Conservation (phyloP, 306 rosid species). For the Prunus mongolica region DNA sequence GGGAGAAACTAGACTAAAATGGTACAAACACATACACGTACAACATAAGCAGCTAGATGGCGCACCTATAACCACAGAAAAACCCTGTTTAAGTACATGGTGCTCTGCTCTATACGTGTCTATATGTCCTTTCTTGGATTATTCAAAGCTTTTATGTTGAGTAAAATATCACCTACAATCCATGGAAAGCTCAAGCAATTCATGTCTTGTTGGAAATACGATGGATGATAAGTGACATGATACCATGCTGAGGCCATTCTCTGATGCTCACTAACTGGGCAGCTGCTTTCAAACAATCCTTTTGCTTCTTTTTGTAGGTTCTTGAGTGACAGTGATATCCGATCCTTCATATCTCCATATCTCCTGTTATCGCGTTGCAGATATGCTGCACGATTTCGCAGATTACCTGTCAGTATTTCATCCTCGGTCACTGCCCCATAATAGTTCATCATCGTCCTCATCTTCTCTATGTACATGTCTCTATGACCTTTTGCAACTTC, state of each 20-base stretch:
- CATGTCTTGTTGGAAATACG: conserved; percentile 28
- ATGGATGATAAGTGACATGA: conserved; percentile 68
- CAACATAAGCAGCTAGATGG: neutral
- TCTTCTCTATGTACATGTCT: conserved; percentile 58
- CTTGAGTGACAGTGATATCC: conserved; percentile 58
- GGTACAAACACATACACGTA: neutral
- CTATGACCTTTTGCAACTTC: conserved; percentile 52
- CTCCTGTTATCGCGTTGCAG: conserved; percentile 80
- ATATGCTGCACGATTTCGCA: conserved; percentile 60
- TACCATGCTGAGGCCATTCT: conserved; percentile 90
- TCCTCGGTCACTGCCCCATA: conserved; percentile 66
- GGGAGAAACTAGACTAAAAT: neutral
- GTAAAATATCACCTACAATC: conserved; percentile 65
- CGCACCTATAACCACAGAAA: neutral
- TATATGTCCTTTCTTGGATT: conserved; percentile 2
- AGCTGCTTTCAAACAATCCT: conserved; percentile 65
- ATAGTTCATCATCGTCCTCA: conserved; percentile 57
- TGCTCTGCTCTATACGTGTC: neutral
- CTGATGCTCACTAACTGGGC: conserved; percentile 32
- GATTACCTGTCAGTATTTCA: conserved; percentile 73
- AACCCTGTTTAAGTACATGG: neutral
- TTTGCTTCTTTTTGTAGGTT: conserved; percentile 60
- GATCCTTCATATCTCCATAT: conserved; percentile 73
- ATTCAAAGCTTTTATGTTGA: conserved; percentile 51
- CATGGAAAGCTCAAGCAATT: conserved; percentile 79